Percentiles rank a stretch among this genome's conserved stretches.
Evolutionary conservation across 306 rosid species (phyloP).

Genomic region (Phaseolus lunatus): DNA sequence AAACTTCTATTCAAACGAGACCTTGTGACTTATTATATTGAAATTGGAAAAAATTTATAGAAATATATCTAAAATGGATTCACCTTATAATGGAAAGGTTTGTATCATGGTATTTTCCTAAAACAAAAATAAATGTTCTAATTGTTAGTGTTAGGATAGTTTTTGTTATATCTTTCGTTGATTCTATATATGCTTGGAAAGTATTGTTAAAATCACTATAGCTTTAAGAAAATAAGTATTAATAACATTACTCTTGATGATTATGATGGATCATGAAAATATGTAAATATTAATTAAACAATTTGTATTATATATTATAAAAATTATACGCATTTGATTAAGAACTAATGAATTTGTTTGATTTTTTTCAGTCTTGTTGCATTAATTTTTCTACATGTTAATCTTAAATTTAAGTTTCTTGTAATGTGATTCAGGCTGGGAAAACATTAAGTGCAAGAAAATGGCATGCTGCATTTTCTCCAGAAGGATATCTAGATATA

Average conservation of each 20-base stretch:
- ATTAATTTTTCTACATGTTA: constrained; percentile 10
- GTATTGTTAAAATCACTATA: neutral
- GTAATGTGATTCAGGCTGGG: constrained; percentile 70
- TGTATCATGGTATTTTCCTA: neutral
- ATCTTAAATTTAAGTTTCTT: constrained; percentile 14
- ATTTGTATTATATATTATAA: neutral
- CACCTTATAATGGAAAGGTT: neutral
- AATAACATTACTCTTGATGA: neutral
- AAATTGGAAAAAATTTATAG: neutral
- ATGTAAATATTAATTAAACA: neutral
- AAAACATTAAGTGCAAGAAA: constrained; percentile 88
- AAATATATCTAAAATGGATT: neutral
- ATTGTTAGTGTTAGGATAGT: neutral
- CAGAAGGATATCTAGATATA: constrained; percentile 88
- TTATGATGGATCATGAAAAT: constrained; percentile 7
- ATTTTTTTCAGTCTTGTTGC: constrained; percentile 1
- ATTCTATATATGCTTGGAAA: neutral
- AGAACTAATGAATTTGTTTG: neutral
- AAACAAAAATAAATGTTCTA: neutral
- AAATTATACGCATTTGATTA: neutral
- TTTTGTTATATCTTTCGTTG: neutral
- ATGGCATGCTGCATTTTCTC: constrained; percentile 91
- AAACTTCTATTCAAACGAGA: neutral
- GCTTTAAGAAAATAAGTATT: neutral
- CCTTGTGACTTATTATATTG: neutral